Evolutionary conservation across 2,329 filamentous ascomycete species (phyloP).

Genomic region (Aspergillus sp.): DNA sequence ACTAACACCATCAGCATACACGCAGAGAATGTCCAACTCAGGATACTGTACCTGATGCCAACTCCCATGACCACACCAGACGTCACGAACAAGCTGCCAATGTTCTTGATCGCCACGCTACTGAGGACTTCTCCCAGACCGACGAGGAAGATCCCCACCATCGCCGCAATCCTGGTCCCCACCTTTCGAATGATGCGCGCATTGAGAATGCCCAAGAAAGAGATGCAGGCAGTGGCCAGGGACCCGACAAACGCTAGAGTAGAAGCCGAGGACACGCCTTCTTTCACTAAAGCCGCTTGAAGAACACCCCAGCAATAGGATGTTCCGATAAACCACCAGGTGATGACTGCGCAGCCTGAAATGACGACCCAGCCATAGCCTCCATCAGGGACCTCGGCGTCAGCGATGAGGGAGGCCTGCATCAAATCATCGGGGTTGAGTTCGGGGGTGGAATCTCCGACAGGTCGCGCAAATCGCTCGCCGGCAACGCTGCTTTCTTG

Average conservation of each 20-base stretch:
- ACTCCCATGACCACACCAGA: constrained; percentile 49
- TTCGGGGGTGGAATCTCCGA: background rate
- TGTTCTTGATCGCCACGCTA: constrained; percentile 46
- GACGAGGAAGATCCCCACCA: constrained; percentile 53
- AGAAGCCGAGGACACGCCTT: constrained; percentile 48
- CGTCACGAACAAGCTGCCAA: constrained; percentile 50
- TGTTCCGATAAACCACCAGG: constrained; percentile 59
- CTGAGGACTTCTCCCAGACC: constrained; percentile 50
- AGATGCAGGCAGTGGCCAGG: constrained; percentile 51
- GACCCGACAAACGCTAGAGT: constrained; percentile 61
- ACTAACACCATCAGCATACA: constrained; percentile 12
- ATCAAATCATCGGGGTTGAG: constrained; percentile 32
- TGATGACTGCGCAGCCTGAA: constrained; percentile 48
- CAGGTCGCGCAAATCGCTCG: background rate
- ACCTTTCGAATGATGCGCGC: constrained; percentile 51
- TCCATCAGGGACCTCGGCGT: constrained; percentile 39
- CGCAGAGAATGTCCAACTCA: constrained; percentile 9
- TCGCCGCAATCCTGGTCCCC: constrained; percentile 48
- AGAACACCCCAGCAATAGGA: constrained; percentile 62
- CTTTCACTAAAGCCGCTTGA: constrained; percentile 55
- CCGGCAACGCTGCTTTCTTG: background rate
- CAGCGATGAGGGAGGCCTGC: constrained; percentile 46
- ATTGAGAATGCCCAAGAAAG: constrained; percentile 53
- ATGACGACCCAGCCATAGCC: constrained; percentile 46
- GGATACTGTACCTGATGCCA: constrained; percentile 39